Percentiles rank a stretch among this genome's conserved stretches.
Conservation (phyloP, 768 basidiomycete species). For the Panellus pusillus region DNA sequence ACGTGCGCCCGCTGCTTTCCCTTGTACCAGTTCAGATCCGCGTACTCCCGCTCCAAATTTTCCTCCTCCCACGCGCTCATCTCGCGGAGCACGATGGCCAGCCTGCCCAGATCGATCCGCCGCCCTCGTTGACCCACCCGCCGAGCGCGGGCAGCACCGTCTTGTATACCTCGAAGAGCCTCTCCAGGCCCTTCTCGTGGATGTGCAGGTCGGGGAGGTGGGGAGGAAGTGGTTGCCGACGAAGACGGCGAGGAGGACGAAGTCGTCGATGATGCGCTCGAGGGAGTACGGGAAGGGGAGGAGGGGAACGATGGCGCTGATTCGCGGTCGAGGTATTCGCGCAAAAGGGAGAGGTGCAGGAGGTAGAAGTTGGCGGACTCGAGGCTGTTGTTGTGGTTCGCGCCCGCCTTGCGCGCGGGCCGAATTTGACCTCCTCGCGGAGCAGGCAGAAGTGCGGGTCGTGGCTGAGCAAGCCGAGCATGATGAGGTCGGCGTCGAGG, state of each 20-base stretch:
- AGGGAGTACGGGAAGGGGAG: constrained; percentile 84
- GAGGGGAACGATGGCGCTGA: constrained; percentile 64
- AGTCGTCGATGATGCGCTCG: constrained; percentile 97
- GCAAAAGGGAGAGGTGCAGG: constrained; percentile 89
- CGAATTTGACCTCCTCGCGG: constrained; percentile 98
- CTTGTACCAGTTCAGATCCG: constrained; percentile 89
- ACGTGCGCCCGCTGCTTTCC: constrained; percentile 83
- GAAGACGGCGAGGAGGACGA: constrained; percentile 94
- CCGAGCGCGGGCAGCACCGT: constrained; percentile 80
- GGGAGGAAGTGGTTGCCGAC: constrained; percentile 98
- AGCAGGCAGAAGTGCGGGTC: constrained; percentile 98
- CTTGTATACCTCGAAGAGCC: constrained; percentile 94
- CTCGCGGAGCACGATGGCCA: constrained; percentile 87
- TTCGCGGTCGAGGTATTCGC: constrained; percentile 97
- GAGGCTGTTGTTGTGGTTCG: constrained; percentile 50
- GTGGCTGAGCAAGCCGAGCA: constrained; percentile 95
- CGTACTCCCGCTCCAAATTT: constrained; percentile 88
- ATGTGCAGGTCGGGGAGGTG: constrained; percentile 97
- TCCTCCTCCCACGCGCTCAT: constrained; percentile 88
- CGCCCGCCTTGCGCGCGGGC: constrained; percentile 71
- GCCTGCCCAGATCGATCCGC: constrained; percentile 70
- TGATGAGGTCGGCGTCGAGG: constrained; percentile 96
- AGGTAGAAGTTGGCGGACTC: constrained; percentile 93
- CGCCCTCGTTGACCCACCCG: constrained; percentile 92
- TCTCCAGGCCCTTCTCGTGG: constrained; percentile 94